phyloP scores from a whole-genome alignment of 192 early-diverging fungal species.

The Coemansia sp. region DNA sequence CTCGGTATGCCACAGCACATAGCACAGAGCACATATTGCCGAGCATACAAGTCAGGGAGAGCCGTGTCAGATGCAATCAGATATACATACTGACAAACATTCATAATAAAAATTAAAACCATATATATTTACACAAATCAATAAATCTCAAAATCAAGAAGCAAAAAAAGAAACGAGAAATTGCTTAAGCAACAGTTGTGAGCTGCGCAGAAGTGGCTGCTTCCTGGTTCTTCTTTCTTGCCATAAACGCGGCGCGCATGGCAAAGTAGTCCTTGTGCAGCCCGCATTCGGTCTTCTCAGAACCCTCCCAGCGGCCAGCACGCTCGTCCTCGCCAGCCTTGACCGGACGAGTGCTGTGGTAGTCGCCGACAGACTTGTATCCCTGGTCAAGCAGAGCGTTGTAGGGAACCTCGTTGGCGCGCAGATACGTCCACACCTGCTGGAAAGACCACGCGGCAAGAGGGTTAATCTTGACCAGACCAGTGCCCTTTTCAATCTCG shows the following conservation, averaged over 20 bases:
- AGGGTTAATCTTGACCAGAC: constrained; percentile 89
- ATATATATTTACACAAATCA: neutral
- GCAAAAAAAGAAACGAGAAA: no score
- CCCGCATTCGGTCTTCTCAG: constrained; percentile 91
- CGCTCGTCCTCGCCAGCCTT: constrained; percentile 73
- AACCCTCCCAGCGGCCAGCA: constrained; percentile 84
- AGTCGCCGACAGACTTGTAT: constrained; percentile 91
- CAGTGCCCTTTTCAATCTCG: constrained; percentile 74
- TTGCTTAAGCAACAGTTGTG: constrained; percentile 4
- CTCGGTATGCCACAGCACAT: no score
- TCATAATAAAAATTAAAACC: no score
- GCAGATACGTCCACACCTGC: constrained; percentile 83
- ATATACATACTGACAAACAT: no score
- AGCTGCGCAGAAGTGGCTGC: neutral
- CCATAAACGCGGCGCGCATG: constrained; percentile 79
- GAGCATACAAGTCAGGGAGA: no score
- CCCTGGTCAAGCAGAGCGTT: constrained; percentile 86
- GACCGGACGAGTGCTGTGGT: constrained; percentile 81
- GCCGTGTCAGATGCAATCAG: no score
- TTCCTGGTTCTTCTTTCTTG: constrained; percentile 68
- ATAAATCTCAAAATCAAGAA: neutral
- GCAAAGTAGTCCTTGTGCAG: constrained; percentile 97
- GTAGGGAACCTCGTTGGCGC: constrained; percentile 85
- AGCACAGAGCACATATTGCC: no score
- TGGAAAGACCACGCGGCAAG: constrained; percentile 90